These are phyloP conservation scores for Erythrophleum ivorense DNA, from an alignment of 331 rosid species.

Conservation along the genomic window DNA sequence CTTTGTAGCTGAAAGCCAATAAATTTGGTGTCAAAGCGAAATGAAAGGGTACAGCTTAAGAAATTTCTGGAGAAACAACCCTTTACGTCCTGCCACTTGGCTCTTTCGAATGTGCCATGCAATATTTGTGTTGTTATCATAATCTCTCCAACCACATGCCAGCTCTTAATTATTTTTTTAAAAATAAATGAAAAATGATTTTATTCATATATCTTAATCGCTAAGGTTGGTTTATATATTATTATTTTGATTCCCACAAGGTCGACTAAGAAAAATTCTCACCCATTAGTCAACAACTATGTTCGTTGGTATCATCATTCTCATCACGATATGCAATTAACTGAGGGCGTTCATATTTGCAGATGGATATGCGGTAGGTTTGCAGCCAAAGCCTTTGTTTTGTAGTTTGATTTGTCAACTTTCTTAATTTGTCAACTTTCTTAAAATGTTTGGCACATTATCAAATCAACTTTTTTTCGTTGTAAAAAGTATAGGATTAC, in stretches of 20 bases:
- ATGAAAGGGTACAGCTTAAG: no score
- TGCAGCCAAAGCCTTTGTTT: not conserved
- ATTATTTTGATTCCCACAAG: not conserved
- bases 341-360: not conserved
- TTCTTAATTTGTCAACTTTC: not conserved
- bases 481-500: no score
- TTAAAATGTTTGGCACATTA: not conserved
- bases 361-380: not conserved
- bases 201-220: not conserved
- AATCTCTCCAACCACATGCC: not conserved
- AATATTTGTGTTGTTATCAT: no score
- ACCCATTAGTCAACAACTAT: not conserved
- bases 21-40: no score
- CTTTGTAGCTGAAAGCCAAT: no score
- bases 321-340: not conserved
- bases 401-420: not conserved
- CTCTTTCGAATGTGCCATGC: no score
- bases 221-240: not conserved
- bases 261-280: constrained; percentile 12
- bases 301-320: not conserved
- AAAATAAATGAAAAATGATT: not conserved
- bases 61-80: no score
- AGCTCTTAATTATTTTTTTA: no score
- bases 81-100: no score
- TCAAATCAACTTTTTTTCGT: no score